These are phyloP conservation scores for Paraglomus occultum DNA, from an alignment of 192 early-diverging fungal genomes.

Conservation along the genomic window DNA sequence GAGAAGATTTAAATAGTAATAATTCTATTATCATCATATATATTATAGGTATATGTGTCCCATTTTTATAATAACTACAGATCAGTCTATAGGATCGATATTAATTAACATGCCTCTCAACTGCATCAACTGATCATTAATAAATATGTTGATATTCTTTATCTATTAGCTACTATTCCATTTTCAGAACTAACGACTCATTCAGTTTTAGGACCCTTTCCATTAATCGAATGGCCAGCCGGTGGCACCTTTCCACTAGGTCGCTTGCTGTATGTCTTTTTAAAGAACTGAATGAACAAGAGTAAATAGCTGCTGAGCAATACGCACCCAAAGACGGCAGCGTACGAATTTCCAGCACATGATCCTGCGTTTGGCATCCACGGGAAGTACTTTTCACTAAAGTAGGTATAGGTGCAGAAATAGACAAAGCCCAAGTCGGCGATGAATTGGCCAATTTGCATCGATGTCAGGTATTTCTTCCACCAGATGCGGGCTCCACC, in stretches of 20 bases:
- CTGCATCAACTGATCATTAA: too few species aligned
- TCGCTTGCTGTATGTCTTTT: slow-evolving; percentile 72
- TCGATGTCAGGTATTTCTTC: slow-evolving; percentile 89
- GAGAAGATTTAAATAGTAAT: too few species aligned
- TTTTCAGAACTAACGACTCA: too few species aligned
- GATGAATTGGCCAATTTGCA: slow-evolving; percentile 90
- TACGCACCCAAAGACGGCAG: slow-evolving; percentile 80
- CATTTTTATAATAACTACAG: too few species aligned
- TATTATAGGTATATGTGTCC: too few species aligned
- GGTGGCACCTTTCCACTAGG: slow-evolving; percentile 43
- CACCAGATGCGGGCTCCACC: slow-evolving; percentile 82
- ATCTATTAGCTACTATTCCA: too few species aligned
- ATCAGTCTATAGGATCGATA: too few species aligned
- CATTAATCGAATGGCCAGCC: too few species aligned
- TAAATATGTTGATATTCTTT: too few species aligned
- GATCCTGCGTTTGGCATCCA: slow-evolving; percentile 58
- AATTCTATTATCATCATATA: too few species aligned
- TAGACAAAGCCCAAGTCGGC: slow-evolving; percentile 86
- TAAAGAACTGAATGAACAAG: slow-evolving; percentile 91
- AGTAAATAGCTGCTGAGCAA: slow-evolving; percentile 79
- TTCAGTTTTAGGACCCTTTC: too few species aligned
- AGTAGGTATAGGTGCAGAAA: slow-evolving; percentile 83
- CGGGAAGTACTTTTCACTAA: slow-evolving; percentile 64
- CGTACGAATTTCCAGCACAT: slow-evolving; percentile 73
- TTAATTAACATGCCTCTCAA: too few species aligned